Conservation (phyloP, 108 stramenopile genomes). For the Asterionellopsis glacialis region DNA sequence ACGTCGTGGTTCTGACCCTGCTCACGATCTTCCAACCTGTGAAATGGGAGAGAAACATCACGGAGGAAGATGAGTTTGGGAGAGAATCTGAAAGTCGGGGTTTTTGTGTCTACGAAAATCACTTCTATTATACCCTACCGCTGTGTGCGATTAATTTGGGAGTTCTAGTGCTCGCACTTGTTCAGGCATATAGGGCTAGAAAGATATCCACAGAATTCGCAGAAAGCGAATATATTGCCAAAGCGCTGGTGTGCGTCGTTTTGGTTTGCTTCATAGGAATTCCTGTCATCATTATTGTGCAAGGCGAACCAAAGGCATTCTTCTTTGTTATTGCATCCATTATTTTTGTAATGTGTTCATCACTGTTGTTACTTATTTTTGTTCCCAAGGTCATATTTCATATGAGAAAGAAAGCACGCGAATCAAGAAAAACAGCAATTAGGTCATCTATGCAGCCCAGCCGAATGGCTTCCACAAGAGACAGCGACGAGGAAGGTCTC, state of each 20-base stretch:
- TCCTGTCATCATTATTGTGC: constrained; percentile 37
- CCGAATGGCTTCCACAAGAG: too few species aligned
- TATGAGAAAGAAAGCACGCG: too few species aligned
- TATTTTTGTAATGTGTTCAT: constrained; percentile 31
- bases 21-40: too few species aligned
- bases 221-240: constrained; percentile 19
- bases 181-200: constrained; percentile 39
- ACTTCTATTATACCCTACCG: background rate
- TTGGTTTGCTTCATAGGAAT: too few species aligned
- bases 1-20: too few species aligned
- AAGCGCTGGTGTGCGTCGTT: constrained; percentile 14
- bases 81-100: background rate
- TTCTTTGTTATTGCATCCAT: constrained; percentile 28
- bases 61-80: too few species aligned
- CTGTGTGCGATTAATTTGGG: constrained; percentile 10
- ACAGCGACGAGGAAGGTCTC: too few species aligned
- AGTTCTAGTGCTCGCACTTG: constrained; percentile 13
- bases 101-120: background rate
- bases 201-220: constrained; percentile 29
- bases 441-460: too few species aligned
- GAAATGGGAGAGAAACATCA: too few species aligned
- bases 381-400: constrained; percentile 32
- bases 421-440: too few species aligned
- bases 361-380: constrained; percentile 48
- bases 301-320: constrained; percentile 23